Evolutionary conservation across 2,329 filamentous ascomycete species (phyloP), one percentile per base, ranked within the genome.

Genomic region (Cordyceps cateniannulata): DNA sequence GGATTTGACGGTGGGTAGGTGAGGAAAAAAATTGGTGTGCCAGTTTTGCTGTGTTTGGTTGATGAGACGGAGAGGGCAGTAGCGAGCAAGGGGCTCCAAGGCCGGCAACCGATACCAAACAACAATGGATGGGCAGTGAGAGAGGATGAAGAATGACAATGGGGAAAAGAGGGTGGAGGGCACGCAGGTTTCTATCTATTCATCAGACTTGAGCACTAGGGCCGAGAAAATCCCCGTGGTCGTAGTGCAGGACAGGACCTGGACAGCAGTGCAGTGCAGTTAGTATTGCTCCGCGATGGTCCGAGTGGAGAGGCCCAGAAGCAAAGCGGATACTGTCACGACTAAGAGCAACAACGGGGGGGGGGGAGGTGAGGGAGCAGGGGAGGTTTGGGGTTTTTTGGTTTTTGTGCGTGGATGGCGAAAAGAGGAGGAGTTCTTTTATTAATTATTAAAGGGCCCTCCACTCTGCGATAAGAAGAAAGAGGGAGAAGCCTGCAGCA

Each of bases 241-340:
- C 52, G 59, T 29, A 60, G 58, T 25, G 49, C 58, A 47, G 38
- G 38, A 14, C 58, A 55, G 20, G 32, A 56, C 51, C 38, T 40
- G 38, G 24, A 54, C 22, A 44, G 49, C 49, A 59, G 57, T 59
- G 45, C 6, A 4, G 29, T 35, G 10, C 10, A 54, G 22, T 50
- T 40, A 59, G 57, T 59, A 52, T 51, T 54, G 59, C 45, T 55
- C 59, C 52, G 52, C 59, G 59, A 61, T 56, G 59, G 59, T 61
- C 52, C 59, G 51, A 56, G 59, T 61, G 59, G 59, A 61, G 59
- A 47, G 57, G 20, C 49, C 57, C 27, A 47, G 48, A 59, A 35
- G 59, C 52, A 61, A 61, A 61, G 59, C 59, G 59, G 59, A 61
- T 54, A 61, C 59, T 32, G 51, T 51, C 58, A 52, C 48, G 56